A percentile compares a stretch with the other conserved stretches of the same genome.
Conservation (phyloP, 75 land plant genomes). For the Picea glauca region DNA sequence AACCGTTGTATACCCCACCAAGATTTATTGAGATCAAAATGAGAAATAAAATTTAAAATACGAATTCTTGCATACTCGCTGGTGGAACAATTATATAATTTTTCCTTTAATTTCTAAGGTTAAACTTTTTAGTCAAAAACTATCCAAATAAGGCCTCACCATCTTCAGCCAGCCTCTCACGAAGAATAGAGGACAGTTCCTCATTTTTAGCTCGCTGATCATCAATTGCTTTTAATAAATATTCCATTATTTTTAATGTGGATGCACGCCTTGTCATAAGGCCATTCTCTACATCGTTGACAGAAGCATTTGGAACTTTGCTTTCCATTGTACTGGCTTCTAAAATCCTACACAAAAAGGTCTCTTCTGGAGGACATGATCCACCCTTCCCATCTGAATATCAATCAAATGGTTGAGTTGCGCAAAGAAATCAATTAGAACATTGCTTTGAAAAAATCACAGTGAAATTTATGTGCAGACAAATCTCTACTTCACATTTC, state of each 20-base stretch:
- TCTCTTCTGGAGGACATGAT: constrained; percentile 40
- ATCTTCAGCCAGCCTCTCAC: constrained; percentile 32
- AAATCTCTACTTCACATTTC: not conserved
- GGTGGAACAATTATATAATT: not conserved
- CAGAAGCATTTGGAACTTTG: constrained; percentile 21
- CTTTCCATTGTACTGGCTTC: constrained; percentile 79
- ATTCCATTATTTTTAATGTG: constrained; percentile 30
- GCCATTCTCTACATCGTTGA: constrained; percentile 35
- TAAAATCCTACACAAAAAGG: constrained; percentile 60
- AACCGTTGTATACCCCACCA: not conserved
- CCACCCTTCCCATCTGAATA: constrained; percentile 22
- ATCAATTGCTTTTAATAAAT: constrained; percentile 51
- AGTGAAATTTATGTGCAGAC: not conserved
- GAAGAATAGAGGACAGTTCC: constrained; percentile 27
- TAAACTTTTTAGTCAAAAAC: not conserved
- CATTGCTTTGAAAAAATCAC: not conserved
- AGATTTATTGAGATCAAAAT: not conserved
- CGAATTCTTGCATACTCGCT: not conserved
- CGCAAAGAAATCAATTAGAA: not conserved
- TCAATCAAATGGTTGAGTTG: not conserved
- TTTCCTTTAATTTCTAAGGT: not conserved
- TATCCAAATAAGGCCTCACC: constrained; percentile 35
- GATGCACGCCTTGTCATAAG: constrained; percentile 22
- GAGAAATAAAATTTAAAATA: too few relatives aligned
- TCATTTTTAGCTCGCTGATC: constrained; percentile 45